Percentiles rank a stretch among this genome's conserved stretches.
phyloP scores from a whole-genome alignment of 192 early-diverging fungal species.

The Backusella tarrabulga region DNA sequence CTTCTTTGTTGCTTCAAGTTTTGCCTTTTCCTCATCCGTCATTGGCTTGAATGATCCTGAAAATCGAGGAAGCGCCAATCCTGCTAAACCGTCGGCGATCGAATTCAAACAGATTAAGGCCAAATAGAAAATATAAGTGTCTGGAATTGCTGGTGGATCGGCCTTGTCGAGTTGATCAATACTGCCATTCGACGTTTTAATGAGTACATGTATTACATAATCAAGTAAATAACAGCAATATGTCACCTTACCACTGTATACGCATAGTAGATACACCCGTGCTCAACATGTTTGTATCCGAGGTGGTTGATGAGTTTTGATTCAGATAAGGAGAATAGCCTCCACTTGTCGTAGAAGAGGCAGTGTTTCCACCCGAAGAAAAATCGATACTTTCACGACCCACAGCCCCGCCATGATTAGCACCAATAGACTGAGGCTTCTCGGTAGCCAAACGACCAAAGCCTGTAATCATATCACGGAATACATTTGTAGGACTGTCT shows the following conservation, averaged over 20 bases:
- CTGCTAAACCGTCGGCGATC: slow-evolving; percentile 71
- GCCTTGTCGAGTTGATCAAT: slow-evolving; percentile 92
- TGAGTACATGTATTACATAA: neutral
- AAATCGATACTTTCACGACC: slow-evolving; percentile 41
- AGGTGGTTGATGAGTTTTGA: slow-evolving; percentile 16
- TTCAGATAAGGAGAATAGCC: neutral
- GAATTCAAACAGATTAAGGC: slow-evolving; percentile 68
- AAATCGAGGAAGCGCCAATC: slow-evolving; percentile 60
- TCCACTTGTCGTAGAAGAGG: neutral
- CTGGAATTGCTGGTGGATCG: slow-evolving; percentile 86
- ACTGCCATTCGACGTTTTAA: slow-evolving; percentile 34
- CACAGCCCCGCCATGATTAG: slow-evolving; percentile 22
- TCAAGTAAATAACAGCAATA: neutral
- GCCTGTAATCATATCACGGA: slow-evolving; percentile 78
- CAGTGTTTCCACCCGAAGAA: neutral
- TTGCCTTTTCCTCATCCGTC: slow-evolving; percentile 10
- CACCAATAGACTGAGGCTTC: slow-evolving; percentile 57
- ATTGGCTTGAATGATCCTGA: slow-evolving; percentile 26
- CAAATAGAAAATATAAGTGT: slow-evolving; percentile 83
- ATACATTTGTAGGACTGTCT: slow-evolving; percentile 70
- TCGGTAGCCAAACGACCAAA: slow-evolving; percentile 76
- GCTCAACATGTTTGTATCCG: slow-evolving; percentile 40
- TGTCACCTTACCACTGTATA: slow-evolving; percentile 60
- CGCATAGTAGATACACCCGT: slow-evolving; percentile 56
- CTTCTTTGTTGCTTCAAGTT: neutral